Base-by-base conservation (phyloP, 306 rosid genomes). In the Carpinus fangiana region DNA sequence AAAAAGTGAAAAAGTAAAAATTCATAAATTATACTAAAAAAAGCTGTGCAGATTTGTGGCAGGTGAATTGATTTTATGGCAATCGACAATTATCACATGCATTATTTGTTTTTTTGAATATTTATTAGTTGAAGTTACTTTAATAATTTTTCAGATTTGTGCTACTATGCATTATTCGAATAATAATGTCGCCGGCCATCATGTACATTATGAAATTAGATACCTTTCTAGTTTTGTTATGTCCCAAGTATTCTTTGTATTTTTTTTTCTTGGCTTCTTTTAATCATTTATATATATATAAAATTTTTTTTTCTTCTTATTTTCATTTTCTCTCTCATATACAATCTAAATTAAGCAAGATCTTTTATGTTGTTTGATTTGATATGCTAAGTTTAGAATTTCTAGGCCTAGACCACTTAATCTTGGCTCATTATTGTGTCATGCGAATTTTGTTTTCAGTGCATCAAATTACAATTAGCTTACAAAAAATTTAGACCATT, bases 81-180 rank as follows among this genome's bases (percentile, higher is more conserved):
- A 48, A 68, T 76, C 21, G 6, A 56, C 18, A 55, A 5, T 23
- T 12, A 57, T 72, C 76, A 48, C 81, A 83, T 79, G 78, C 48
- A 1, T n/a, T 53, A 68, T 46, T 61, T 54, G 36, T 56, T 50
- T 4, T 74, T 51, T 64, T 53, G 26, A 26, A 67, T 62, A 20
- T 60, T 73, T 36, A 38, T 73, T 67, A 26, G 72, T 8, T 23
- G 50, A 47, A 66, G 38, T 10, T 12, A 47, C 57, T 68, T 14
- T 50, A 77, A 14, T 31, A 57, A 46, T 43, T 62, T 47, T n/a
- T n/a, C n/a, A n/a, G n/a, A 34, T 52, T 48, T 21, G 47, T 64
- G 47, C 70, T 64, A 36, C 46, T 34, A 36, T 34, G n/a, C n/a
- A n/a, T n/a, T n/a, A n/a, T n/a, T n/a, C n/a, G n/a, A n/a, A n/a